Evolutionary conservation across 257 asterid genomes (phyloP).

Genomic region (Solanum sitiens): DNA sequence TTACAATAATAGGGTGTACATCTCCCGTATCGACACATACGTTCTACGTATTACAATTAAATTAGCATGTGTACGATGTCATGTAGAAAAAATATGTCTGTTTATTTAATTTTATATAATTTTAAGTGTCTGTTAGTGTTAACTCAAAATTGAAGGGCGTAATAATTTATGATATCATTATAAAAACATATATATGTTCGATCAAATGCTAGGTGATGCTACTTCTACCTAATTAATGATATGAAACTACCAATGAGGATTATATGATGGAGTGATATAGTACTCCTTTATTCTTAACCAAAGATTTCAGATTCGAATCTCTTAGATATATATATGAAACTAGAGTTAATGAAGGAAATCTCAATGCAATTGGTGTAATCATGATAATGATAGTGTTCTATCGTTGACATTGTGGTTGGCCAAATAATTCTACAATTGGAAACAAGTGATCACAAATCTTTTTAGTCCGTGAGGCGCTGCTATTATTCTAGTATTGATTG

Average conservation of each 20-base stretch:
- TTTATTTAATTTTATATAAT: no score
- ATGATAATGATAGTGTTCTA: background rate
- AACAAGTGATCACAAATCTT: background rate
- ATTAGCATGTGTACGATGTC: no score
- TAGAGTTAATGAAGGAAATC: background rate
- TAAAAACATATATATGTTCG: background rate
- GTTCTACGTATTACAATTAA: no score
- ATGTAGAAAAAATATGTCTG: no score
- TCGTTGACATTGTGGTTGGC: background rate
- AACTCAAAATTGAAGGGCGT: accelerated
- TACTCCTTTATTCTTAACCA: no score
- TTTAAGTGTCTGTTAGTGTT: accelerated
- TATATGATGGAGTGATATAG: accelerated
- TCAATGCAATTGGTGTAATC: background rate
- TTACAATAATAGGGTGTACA: background rate
- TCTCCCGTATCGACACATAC: background rate
- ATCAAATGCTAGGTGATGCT: background rate
- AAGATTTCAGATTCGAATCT: accelerated
- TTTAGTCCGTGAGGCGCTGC: background rate
- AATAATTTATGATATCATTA: no score
- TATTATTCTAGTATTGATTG: background rate
- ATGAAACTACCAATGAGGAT: background rate
- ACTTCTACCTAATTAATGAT: background rate
- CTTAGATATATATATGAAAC: no score
- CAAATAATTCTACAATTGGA: background rate